These are phyloP conservation scores for Leccinellum albellum DNA, from an alignment of 768 basidiomycete species.

Conservation along the genomic window DNA sequence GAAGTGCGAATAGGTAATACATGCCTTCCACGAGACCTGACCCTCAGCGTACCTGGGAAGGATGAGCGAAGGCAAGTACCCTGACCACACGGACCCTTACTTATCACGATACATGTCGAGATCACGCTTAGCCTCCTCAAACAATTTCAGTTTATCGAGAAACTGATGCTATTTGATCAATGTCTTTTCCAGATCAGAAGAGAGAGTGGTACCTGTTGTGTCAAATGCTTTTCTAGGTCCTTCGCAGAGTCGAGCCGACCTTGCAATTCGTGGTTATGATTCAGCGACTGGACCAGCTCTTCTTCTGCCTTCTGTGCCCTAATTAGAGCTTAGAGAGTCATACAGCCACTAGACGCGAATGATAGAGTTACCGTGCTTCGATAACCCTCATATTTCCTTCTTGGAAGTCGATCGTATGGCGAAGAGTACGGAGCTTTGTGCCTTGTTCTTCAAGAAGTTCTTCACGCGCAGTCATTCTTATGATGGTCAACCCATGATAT, in stretches of 20 bases:
- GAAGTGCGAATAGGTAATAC: neutral
- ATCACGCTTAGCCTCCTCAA: slow-evolving; percentile 20
- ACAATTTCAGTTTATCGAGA: slow-evolving; percentile 18
- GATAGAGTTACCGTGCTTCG: slow-evolving; percentile 24
- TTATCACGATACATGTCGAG: slow-evolving; percentile 20
- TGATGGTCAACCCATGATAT: slow-evolving; percentile 10
- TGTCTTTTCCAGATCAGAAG: slow-evolving; percentile 13
- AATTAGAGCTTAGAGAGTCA: slow-evolving; percentile 10
- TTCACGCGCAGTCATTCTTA: slow-evolving; percentile 24
- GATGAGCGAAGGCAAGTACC: neutral
- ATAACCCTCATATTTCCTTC: slow-evolving; percentile 24
- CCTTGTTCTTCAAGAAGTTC: slow-evolving; percentile 22
- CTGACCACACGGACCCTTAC: slow-evolving; percentile 12
- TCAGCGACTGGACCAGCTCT: slow-evolving; percentile 15
- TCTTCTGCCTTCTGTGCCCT: slow-evolving; percentile 22
- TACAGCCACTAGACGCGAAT: neutral
- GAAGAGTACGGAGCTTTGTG: slow-evolving; percentile 27
- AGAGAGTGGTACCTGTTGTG: slow-evolving; percentile 14
- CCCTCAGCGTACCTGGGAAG: slow-evolving; percentile 17
- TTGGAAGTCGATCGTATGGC: slow-evolving; percentile 29
- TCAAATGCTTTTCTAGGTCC: slow-evolving; percentile 25
- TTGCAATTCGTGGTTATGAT: slow-evolving; percentile 25
- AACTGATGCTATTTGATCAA: slow-evolving; percentile 19
- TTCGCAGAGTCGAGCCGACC: slow-evolving; percentile 25
- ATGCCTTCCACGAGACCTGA: slow-evolving; percentile 24